Conservation (phyloP, 148 eudicot species). For the Cornus controversa region DNA sequence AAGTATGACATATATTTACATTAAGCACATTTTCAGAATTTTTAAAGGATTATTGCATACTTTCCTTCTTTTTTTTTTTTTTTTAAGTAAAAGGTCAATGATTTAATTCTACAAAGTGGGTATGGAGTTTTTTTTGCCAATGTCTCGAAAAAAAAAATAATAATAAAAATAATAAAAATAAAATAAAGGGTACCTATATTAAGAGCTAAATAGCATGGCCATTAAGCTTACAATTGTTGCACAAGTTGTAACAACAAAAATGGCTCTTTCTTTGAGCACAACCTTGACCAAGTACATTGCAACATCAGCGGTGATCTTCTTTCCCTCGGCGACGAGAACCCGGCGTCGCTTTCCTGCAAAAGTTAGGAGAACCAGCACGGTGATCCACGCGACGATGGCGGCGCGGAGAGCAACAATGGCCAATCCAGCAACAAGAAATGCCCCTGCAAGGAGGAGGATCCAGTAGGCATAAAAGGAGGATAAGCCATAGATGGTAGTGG, state of each 20-base stretch:
- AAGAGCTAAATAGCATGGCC: slow-evolving; percentile 33
- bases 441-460: slow-evolving; percentile 6
- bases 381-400: slow-evolving; percentile 65
- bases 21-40: neutral
- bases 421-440: slow-evolving; percentile 16
- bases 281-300: slow-evolving; percentile 36
- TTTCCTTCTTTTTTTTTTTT: no score
- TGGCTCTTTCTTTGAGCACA: slow-evolving; percentile 42
- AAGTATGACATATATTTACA: neutral
- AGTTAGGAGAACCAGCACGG: slow-evolving; percentile 62
- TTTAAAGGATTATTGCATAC: neutral
- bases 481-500: neutral
- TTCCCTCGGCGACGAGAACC: slow-evolving; percentile 55
- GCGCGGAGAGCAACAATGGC: slow-evolving; percentile 48
- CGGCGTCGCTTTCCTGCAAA: slow-evolving; percentile 69
- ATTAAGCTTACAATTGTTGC: slow-evolving; percentile 49
- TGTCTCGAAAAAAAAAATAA: no score
- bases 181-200: neutral
- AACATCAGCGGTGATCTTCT: slow-evolving; percentile 64
- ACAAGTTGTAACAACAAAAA: slow-evolving; percentile 36
- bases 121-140: no score
- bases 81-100: no score
- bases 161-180: no score
- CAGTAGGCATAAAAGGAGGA: neutral
- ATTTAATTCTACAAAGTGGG: no score